A percentile compares a stretch with the other conserved stretches of the same genome.
Evolutionary conservation across 257 asterid genomes (phyloP).

Genomic region (Mitragyna speciosa): DNA sequence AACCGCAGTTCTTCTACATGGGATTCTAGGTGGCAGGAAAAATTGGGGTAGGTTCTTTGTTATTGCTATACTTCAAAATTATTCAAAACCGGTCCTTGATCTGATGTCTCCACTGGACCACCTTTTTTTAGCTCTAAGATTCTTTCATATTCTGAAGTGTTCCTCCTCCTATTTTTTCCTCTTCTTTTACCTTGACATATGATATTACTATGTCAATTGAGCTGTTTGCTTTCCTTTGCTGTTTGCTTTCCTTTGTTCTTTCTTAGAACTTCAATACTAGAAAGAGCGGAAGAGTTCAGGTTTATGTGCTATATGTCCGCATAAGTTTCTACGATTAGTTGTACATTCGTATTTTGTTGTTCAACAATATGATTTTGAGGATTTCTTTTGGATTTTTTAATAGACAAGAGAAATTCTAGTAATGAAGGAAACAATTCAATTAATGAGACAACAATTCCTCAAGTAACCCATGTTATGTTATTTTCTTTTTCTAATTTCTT

Average conservation of each 20-base stretch:
- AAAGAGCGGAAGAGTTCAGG: background rate
- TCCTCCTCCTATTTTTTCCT: too few relatives aligned
- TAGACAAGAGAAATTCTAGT: background rate
- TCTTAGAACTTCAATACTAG: background rate
- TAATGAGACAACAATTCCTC: background rate
- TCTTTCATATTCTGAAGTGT: too few relatives aligned
- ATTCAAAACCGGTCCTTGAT: background rate
- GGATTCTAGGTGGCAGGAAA: constrained; percentile 96
- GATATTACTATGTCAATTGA: too few relatives aligned
- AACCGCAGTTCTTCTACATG: constrained; percentile 95
- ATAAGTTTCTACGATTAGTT: background rate
- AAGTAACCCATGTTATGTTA: too few relatives aligned
- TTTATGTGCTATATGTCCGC: background rate
- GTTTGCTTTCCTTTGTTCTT: background rate
- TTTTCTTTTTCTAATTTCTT: too few relatives aligned
- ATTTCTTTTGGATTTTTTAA: too few relatives aligned
- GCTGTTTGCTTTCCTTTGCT: background rate
- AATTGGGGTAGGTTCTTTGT: constrained; percentile 68
- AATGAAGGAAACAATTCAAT: background rate
- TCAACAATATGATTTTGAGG: background rate
- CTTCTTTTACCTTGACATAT: background rate
- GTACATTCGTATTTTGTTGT: too few relatives aligned
- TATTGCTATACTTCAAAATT: background rate
- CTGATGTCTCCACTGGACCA: background rate
- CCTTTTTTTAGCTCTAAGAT: background rate